phyloP scores from a whole-genome alignment of 1,139 yeast species.

The Taiozyma sp. region DNA sequence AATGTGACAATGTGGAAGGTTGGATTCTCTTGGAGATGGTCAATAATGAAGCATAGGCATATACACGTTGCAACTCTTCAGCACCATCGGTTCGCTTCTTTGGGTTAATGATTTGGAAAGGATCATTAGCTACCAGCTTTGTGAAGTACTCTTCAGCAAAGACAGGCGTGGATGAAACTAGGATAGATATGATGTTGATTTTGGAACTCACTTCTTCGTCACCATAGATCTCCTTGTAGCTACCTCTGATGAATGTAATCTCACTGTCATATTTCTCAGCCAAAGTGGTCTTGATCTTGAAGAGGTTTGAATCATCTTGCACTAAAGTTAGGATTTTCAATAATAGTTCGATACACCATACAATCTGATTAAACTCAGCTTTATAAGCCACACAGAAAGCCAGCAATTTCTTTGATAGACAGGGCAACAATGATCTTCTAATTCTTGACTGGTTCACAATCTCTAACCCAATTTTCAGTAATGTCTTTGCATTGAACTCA shows the following conservation, averaged over 20 bases:
- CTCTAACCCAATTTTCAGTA: constrained; percentile 37
- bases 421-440: constrained; percentile 66
- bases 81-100: constrained; percentile 53
- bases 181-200: constrained; percentile 41
- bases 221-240: constrained; percentile 55
- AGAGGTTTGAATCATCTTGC: constrained; percentile 53
- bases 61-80: constrained; percentile 64
- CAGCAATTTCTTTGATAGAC: constrained; percentile 41
- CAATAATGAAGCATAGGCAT: constrained; percentile 48
- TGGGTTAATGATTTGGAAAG: constrained; percentile 39
- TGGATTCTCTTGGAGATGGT: constrained; percentile 27
- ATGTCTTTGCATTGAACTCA: constrained; percentile 22
- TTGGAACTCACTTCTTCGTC: constrained; percentile 52
- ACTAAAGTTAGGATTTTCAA: constrained; percentile 40
- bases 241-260: constrained; percentile 19
- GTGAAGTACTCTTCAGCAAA: constrained; percentile 39
- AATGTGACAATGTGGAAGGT: constrained; percentile 14
- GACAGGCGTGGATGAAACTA: constrained; percentile 30
- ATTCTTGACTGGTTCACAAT: constrained; percentile 49
- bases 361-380: constrained; percentile 32
- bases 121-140: constrained; percentile 37
- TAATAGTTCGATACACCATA: constrained; percentile 54
- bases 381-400: constrained; percentile 33
- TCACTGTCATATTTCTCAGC: constrained; percentile 33
- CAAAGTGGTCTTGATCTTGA: constrained; percentile 54